phyloP scores from a whole-genome alignment of 2,329 filamentous ascomycete species.

The Trichoderma arundinaceum region DNA sequence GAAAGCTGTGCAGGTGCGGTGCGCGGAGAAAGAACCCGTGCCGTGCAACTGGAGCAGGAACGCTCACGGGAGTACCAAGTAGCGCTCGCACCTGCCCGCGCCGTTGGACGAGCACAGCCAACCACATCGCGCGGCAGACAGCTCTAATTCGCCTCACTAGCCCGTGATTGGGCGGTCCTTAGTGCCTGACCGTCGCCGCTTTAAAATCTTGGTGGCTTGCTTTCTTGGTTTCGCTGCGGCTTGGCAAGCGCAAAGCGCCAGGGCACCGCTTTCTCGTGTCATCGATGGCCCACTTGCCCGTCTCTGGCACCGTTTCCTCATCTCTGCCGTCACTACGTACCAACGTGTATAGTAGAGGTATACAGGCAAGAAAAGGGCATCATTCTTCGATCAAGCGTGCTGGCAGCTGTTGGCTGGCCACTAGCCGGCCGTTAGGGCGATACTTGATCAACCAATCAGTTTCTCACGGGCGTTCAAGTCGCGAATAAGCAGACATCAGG shows the following conservation, averaged over 20 bases:
- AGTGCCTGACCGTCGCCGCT: conserved; percentile 22
- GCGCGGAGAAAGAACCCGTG: conserved; percentile 20
- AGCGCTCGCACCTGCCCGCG: conserved; percentile 3
- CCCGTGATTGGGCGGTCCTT: conserved; percentile 9
- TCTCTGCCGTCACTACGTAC: not conserved
- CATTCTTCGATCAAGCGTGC: too few species aligned
- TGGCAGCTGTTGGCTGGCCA: too few species aligned
- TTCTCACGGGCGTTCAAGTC: too few species aligned
- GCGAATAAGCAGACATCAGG: conserved; percentile 3
- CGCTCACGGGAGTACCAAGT: conserved; percentile 19
- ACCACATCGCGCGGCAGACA: conserved; percentile 26
- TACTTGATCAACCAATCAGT: too few species aligned
- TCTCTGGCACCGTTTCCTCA: conserved; percentile 21
- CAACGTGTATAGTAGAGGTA: not conserved
- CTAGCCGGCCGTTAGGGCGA: too few species aligned
- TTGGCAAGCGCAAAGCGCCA: conserved; percentile 11
- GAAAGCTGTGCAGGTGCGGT: conserved; percentile 6
- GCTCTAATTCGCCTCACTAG: conserved; percentile 11
- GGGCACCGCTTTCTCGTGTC: conserved; percentile 14
- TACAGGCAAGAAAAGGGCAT: too few species aligned
- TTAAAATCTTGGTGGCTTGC: not conserved
- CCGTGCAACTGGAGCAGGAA: conserved; percentile 17
- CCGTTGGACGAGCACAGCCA: not conserved
- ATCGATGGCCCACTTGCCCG: conserved; percentile 21
- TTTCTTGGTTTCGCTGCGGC: not conserved